A percentile compares a stretch with the other conserved stretches of the same genome.
phyloP scores from a whole-genome alignment of 306 rosid genomes.

The Prunus salicina region DNA sequence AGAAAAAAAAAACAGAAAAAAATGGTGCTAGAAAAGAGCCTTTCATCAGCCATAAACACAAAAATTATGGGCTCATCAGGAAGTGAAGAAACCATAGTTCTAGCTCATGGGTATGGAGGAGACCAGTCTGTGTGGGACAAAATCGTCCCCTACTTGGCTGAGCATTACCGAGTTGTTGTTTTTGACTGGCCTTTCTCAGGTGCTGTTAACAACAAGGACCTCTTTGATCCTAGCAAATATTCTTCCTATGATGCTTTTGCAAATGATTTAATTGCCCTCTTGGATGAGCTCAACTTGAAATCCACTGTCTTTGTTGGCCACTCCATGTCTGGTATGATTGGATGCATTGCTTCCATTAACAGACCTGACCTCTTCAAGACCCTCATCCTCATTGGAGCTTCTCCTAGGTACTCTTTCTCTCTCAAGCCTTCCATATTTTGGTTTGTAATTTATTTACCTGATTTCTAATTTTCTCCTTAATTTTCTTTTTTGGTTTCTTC shows the following conservation, averaged over 20 bases:
- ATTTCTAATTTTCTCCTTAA: background rate
- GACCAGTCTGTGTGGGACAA: conserved; percentile 90
- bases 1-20: conserved; percentile 21
- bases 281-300: conserved; percentile 51
- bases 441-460: background rate
- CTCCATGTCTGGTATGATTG: conserved; percentile 95
- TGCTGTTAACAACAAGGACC: conserved; percentile 33
- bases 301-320: conserved; percentile 64
- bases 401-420: conserved; percentile 56
- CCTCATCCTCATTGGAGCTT: conserved; percentile 74
- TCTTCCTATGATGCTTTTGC: conserved; percentile 59
- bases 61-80: conserved; percentile 42
- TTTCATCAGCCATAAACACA: conserved; percentile 46
- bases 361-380: conserved; percentile 68
- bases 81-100: conserved; percentile 48
- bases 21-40: conserved; percentile 22
- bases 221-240: conserved; percentile 55
- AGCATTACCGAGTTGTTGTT: conserved; percentile 39
- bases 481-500: background rate
- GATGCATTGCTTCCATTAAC: conserved; percentile 81
- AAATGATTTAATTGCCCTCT: conserved; percentile 48
- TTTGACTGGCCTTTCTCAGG: conserved; percentile 90
- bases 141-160: conserved; percentile 46
- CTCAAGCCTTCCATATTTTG: background rate
- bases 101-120: conserved; percentile 85